Base-by-base conservation (phyloP, 1,139 yeast species). In the Geotrichum armillariae region DNA sequence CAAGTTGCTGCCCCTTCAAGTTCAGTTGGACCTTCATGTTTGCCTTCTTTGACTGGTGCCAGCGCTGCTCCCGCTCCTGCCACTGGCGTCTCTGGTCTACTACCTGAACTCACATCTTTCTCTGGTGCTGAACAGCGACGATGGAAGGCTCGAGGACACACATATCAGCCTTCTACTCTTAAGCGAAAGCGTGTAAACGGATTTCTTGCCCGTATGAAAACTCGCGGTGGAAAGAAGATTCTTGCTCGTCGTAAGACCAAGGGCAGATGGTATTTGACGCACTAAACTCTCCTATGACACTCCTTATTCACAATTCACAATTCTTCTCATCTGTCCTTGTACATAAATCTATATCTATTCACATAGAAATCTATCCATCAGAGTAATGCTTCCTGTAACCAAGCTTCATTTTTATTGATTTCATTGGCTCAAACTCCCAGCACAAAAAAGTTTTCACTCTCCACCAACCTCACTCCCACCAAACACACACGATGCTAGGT, bases 231-330 rank as follows among this genome's bases (percentile, higher is more conserved):
- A 9, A 79, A 91, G 60, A 87, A 84, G 66, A 78, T 93, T 43
- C 72, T 93, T 54, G 79, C 79, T 51, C 79, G 94, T 66, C 80
- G 99, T 69, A 83, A 74, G 64, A 85, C 82, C 39, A 93, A 93
- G 72, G 97, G 96, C 8, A 82, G 99, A 71, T 91, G 98, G 98
- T 90, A 81, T 65, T 73, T 93, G 62, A 76, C 95, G 43, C 95
- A 93, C 65, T 91, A 71, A 67, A 56, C 55, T 34, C 37, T 25
- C 25, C 12, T 7, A 4, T n/a, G 25, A 16, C 8, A 5, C 17
- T 12, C 20, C 17, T 21, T 18, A n/a, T 36, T 21, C 17, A 9
- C 20, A n/a, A 11, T 33, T 17, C 18, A n/a, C 18, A 33, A 3
- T 12, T 33, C 23, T 36, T 41, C 23, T 29, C 27, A 7, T 29